These are phyloP conservation scores for Trametes cinnabarina DNA, from an alignment of 768 basidiomycete genomes.

Conservation along the genomic window DNA sequence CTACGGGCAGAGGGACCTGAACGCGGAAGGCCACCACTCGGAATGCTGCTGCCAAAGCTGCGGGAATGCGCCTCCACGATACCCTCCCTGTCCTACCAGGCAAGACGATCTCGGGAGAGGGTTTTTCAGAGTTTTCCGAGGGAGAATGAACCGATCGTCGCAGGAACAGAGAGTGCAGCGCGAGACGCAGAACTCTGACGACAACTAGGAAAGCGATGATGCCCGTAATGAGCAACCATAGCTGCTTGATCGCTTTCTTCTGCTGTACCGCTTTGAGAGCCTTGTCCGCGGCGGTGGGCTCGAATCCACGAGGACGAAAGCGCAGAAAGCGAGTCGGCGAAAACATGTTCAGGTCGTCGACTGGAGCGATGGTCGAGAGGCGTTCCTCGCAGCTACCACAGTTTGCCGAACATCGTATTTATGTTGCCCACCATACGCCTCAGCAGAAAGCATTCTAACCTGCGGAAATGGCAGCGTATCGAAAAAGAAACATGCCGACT, in stretches of 20 bases:
- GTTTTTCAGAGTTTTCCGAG: constrained; percentile 16
- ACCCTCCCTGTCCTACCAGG: constrained; percentile 19
- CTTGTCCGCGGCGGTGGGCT: constrained; percentile 35
- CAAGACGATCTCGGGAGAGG: constrained; percentile 7
- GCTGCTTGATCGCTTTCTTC: constrained; percentile 36
- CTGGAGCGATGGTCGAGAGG: constrained; percentile 5
- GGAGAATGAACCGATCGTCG: background rate
- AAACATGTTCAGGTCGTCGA: constrained; percentile 3
- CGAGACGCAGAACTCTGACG: constrained; percentile 29
- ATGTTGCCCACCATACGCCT: background rate
- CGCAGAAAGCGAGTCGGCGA: constrained; percentile 4
- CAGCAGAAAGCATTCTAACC: background rate
- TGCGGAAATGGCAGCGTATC: background rate
- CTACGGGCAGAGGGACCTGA: constrained; percentile 44
- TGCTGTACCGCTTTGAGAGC: constrained; percentile 36
- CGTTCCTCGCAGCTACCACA: background rate
- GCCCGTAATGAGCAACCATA: constrained; percentile 41
- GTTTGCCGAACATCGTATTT: constrained; percentile 11
- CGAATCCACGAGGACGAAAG: constrained; percentile 17
- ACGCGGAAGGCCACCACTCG: constrained; percentile 50
- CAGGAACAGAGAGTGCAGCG: constrained; percentile 1
- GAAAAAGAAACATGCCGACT: constrained; percentile 3
- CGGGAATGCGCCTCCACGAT: constrained; percentile 34
- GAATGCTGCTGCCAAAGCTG: constrained; percentile 43
- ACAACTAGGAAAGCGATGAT: constrained; percentile 39